Percentiles rank a stretch among this genome's conserved stretches.
These are phyloP conservation scores for Nakataea oryzae DNA, from an alignment of 2,329 filamentous ascomycete genomes.

Conservation along the genomic window DNA sequence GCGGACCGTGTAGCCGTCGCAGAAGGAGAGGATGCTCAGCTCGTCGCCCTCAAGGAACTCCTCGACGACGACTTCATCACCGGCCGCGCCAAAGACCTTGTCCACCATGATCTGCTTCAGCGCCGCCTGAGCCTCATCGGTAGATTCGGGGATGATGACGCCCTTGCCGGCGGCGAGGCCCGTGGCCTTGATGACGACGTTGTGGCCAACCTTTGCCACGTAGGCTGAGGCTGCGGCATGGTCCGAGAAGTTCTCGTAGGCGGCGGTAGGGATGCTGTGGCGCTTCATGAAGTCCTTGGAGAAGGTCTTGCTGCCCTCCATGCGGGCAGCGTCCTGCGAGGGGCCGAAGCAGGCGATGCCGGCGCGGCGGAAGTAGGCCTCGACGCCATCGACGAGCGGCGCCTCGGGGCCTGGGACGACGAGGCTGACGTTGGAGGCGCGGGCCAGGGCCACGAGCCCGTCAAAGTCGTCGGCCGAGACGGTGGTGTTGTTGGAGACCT, in stretches of 20 bases:
- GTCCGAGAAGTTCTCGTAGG: constrained; percentile 78
- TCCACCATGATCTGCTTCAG: constrained; percentile 86
- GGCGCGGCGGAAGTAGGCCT: constrained; percentile 65
- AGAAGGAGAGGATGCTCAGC: constrained; percentile 83
- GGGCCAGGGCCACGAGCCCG: constrained; percentile 64
- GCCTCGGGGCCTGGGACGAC: constrained; percentile 87
- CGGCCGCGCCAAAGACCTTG: constrained; percentile 76
- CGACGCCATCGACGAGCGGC: constrained; percentile 84
- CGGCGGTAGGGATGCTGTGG: constrained; percentile 81
- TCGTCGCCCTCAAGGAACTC: constrained; percentile 83
- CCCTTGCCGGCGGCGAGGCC: constrained; percentile 92
- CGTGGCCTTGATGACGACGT: constrained; percentile 82
- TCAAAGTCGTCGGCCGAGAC: constrained; percentile 70
- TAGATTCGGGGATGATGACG: constrained; percentile 76
- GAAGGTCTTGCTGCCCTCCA: constrained; percentile 96
- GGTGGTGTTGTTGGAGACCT: constrained; percentile 59
- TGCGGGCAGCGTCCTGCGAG: constrained; percentile 68
- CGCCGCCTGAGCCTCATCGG: constrained; percentile 71
- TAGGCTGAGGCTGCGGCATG: constrained; percentile 66
- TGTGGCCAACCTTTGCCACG: constrained; percentile 58
- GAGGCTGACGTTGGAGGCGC: constrained; percentile 64
- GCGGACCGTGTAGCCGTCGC: constrained; percentile 75
- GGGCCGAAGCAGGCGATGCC: constrained; percentile 82
- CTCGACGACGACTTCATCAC: constrained; percentile 88
- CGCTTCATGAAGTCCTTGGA: constrained; percentile 97